Evolutionary conservation across 495 filamentous ascomycete species (phyloP).

Genomic region (Clavariopsis aquatica): DNA sequence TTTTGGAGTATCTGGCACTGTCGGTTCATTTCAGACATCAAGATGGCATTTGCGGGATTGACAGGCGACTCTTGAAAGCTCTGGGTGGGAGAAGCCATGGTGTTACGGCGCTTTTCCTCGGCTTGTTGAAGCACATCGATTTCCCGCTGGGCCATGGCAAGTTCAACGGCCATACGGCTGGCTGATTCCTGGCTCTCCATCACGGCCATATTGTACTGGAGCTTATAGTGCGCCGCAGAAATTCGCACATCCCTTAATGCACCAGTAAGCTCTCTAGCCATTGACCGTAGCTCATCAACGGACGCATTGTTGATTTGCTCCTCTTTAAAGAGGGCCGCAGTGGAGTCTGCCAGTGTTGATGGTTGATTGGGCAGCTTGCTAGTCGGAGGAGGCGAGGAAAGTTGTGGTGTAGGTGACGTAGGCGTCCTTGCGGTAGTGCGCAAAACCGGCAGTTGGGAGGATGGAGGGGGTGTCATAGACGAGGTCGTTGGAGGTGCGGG

Average conservation of each 20-base stretch:
- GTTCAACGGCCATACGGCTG: constrained; percentile 87
- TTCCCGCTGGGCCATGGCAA: constrained; percentile 87
- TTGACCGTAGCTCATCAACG: constrained; percentile 58
- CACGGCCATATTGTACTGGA: constrained; percentile 83
- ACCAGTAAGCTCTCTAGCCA: constrained; percentile 57
- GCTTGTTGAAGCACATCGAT: constrained; percentile 76
- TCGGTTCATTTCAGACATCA: constrained; percentile 44
- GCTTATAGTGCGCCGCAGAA: constrained; percentile 84
- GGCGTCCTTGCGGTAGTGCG: constrained; percentile 32
- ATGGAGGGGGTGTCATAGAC: constrained; percentile 42
- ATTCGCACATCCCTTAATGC: constrained; percentile 67
- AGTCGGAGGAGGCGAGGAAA: constrained; percentile 40
- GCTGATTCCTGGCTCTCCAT: constrained; percentile 85
- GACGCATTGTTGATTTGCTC: constrained; percentile 63
- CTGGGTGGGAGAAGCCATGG: constrained; percentile 48
- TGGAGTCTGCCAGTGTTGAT: constrained; percentile 21
- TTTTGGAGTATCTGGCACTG: constrained; percentile 62
- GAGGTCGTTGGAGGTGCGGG: constrained; percentile 36
- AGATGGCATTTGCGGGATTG: constrained; percentile 35
- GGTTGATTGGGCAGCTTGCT: constrained; percentile 26
- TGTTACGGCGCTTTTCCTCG: constrained; percentile 37
- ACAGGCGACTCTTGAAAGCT: constrained; percentile 44
- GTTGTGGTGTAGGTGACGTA: constrained; percentile 37
- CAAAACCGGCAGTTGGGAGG: constrained; percentile 30
- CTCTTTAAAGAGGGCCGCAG: constrained; percentile 44